phyloP scores from a whole-genome alignment of 129 eudicot species.

The Cynara cardunculus region DNA sequence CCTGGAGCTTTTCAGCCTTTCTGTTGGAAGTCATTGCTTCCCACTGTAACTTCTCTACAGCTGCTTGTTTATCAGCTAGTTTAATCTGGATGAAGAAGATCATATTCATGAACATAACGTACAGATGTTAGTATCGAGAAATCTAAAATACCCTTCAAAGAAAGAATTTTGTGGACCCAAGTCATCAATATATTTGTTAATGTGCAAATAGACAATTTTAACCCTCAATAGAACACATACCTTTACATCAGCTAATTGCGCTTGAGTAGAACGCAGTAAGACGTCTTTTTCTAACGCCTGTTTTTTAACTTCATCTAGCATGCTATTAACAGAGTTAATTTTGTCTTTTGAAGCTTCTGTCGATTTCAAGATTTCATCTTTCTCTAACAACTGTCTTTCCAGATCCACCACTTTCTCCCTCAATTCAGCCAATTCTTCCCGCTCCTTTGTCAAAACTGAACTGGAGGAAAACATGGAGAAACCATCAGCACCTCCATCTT shows the following conservation, averaged over 20 bases:
- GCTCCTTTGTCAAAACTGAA: slow-evolving; percentile 50
- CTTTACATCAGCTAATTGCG: slow-evolving; percentile 86
- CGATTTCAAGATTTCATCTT: slow-evolving; percentile 78
- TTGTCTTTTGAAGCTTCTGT: slow-evolving; percentile 55
- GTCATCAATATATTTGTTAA: not conserved
- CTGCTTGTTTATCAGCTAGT: slow-evolving; percentile 98
- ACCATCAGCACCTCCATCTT: slow-evolving; percentile 44
- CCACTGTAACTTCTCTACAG: slow-evolving; percentile 88
- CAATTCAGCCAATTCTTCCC: slow-evolving; percentile 70
- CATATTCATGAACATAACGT: slow-evolving; percentile 4
- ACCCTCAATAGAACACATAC: slow-evolving; percentile 26
- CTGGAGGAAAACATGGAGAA: slow-evolving; percentile 47
- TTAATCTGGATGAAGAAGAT: slow-evolving; percentile 48
- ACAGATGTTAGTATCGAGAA: not conserved
- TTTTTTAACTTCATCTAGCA: slow-evolving; percentile 55
- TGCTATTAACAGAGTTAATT: slow-evolving; percentile 40
- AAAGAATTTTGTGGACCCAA: not conserved
- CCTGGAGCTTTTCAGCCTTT: slow-evolving; percentile 70
- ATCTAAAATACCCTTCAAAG: not conserved
- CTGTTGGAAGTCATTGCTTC: slow-evolving; percentile 85
- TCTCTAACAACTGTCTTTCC: slow-evolving; percentile 58
- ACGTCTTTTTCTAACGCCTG: slow-evolving; percentile 64
- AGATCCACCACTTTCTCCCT: slow-evolving; percentile 76
- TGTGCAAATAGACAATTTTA: not conserved
- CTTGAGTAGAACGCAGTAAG: slow-evolving; percentile 57